phyloP scores from a whole-genome alignment of 2,329 filamentous ascomycete genomes.

The Podosphaera fusca region DNA sequence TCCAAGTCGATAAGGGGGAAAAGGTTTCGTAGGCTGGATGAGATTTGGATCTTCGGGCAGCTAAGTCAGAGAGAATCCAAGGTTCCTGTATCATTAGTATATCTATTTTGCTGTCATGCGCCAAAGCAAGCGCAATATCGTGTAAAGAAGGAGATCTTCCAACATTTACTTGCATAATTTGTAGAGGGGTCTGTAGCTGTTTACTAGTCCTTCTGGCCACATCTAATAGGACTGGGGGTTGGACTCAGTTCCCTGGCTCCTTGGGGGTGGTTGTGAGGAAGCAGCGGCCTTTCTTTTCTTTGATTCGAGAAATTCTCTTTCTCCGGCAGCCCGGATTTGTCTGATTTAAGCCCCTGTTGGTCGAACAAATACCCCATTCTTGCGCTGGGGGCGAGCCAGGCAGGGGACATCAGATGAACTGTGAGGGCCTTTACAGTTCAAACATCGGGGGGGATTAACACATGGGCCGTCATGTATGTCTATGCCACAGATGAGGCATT shows the following conservation, averaged over 20 bases:
- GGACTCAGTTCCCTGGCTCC: too few species aligned
- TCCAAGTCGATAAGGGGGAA: background rate
- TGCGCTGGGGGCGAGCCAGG: background rate
- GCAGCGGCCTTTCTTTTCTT: too few species aligned
- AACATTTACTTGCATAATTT: too few species aligned
- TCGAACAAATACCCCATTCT: background rate
- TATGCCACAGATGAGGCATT: background rate
- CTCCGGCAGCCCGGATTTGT: background rate
- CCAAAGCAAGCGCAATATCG: too few species aligned
- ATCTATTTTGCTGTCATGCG: background rate
- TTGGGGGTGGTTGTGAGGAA: too few species aligned
- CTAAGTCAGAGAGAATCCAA: background rate
- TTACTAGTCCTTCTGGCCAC: too few species aligned
- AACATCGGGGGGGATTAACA: background rate
- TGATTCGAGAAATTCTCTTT: background rate
- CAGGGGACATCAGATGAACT: background rate
- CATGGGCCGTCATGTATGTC: background rate
- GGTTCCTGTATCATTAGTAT: background rate
- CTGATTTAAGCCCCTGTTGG: background rate
- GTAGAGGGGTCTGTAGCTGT: too few species aligned
- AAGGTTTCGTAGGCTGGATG: background rate
- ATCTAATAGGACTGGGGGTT: too few species aligned
- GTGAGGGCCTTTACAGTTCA: background rate
- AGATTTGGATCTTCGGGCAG: background rate
- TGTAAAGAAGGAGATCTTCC: too few species aligned